Evolutionary conservation across 306 rosid genomes (phyloP).

Genomic region (Myrica gale): DNA sequence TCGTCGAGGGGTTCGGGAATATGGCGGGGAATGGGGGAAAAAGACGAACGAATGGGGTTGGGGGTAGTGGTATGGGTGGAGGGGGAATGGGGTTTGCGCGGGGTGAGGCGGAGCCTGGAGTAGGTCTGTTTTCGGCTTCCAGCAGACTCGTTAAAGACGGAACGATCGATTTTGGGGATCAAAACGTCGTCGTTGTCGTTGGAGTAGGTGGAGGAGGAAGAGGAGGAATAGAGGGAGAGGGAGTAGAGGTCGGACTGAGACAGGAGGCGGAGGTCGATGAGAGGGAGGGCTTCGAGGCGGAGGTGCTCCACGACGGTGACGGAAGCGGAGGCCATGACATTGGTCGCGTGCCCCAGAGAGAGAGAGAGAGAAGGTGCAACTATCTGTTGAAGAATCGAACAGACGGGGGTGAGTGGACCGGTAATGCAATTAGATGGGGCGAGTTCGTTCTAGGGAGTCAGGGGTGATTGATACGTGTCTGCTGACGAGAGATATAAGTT

Average conservation of each 20-base stretch:
- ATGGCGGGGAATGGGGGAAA: constrained; percentile 27
- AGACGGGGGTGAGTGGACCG: background rate
- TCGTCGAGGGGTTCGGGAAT: constrained; percentile 37
- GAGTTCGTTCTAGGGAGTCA: background rate
- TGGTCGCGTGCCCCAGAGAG: background rate
- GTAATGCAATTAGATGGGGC: background rate
- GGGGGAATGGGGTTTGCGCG: constrained; percentile 44
- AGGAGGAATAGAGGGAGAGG: constrained; percentile 50
- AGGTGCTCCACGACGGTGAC: constrained; percentile 34
- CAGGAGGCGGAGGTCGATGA: constrained; percentile 64
- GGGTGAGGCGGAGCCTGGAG: constrained; percentile 73
- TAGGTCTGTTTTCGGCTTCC: constrained; percentile 91
- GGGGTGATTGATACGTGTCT: background rate
- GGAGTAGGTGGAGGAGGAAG: constrained; percentile 28
- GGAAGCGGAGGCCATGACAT: constrained; percentile 55
- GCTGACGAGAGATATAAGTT: background rate
- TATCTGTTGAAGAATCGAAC: constrained; percentile 4
- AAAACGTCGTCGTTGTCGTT: constrained; percentile 42
- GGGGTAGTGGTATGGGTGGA: constrained; percentile 33
- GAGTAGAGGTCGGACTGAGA: constrained; percentile 69
- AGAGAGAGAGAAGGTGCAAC: background rate
- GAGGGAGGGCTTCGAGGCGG: constrained; percentile 40
- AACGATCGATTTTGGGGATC: constrained; percentile 84
- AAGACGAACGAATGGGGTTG: constrained; percentile 23
- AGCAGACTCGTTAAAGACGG: constrained; percentile 87